Evolutionary conservation across 345 rosid genomes (phyloP).

Genomic region (Acer negundo): DNA sequence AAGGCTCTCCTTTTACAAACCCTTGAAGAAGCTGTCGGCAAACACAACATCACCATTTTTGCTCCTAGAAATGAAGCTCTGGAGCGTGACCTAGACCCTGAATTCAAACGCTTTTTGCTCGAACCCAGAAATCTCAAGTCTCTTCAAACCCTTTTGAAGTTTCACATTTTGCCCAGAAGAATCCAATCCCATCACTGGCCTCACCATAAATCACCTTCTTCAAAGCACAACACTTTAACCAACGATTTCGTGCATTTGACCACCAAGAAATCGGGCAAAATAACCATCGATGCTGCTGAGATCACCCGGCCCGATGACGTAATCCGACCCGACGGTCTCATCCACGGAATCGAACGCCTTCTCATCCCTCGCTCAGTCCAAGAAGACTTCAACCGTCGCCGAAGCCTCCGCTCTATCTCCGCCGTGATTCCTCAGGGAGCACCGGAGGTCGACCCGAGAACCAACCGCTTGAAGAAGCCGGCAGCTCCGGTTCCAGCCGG

Average conservation of each 20-base stretch:
- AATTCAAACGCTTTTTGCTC: slow-evolving; percentile 85
- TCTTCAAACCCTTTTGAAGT: slow-evolving; percentile 68
- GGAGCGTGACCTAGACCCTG: slow-evolving; percentile 83
- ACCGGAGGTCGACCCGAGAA: slow-evolving; percentile 73
- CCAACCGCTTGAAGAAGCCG: slow-evolving; percentile 63
- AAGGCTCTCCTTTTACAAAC: slow-evolving; percentile 89
- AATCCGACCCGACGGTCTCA: slow-evolving; percentile 68
- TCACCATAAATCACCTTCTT: slow-evolving; percentile 18
- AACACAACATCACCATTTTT: slow-evolving; percentile 86
- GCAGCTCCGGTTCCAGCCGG: slow-evolving; percentile 59
- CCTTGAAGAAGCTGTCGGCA: slow-evolving; percentile 83
- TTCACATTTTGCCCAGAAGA: slow-evolving; percentile 74
- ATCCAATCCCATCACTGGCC: slow-evolving; percentile 64
- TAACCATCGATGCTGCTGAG: slow-evolving; percentile 47
- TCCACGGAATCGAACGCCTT: slow-evolving; percentile 65
- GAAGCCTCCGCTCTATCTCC: slow-evolving; percentile 58
- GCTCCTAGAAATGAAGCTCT: slow-evolving; percentile 89
- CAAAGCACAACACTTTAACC: slow-evolving; percentile 50
- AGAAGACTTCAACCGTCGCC: slow-evolving; percentile 64
- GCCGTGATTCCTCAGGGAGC: slow-evolving; percentile 75
- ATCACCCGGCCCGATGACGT: slow-evolving; percentile 50
- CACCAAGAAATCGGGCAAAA: slow-evolving; percentile 34
- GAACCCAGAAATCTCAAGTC: slow-evolving; percentile 88
- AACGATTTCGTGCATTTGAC: slow-evolving; percentile 49
- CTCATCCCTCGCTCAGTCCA: slow-evolving; percentile 66